A percentile compares a stretch with the other conserved stretches of the same genome.
Conservation (phyloP, 2,329 filamentous ascomycete genomes). For the Stagonosporopsis cucurbitacearum region DNA sequence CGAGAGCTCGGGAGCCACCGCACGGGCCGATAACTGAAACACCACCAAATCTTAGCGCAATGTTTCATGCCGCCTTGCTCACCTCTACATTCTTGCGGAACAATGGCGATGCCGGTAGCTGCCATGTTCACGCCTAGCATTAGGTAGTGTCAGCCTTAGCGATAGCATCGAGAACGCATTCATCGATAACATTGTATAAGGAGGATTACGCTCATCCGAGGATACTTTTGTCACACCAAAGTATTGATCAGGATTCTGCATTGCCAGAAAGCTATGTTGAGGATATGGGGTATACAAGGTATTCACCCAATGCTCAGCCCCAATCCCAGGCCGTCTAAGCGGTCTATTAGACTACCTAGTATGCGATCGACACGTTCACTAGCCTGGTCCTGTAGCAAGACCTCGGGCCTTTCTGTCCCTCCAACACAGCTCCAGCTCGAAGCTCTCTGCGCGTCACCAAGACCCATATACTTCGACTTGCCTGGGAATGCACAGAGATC, state of each 20-base stretch:
- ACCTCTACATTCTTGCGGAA: not conserved
- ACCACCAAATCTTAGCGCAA: slow-evolving; percentile 1
- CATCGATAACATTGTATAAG: too few relatives aligned
- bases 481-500: slow-evolving; percentile 32
- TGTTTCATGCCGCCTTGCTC: slow-evolving; percentile 10
- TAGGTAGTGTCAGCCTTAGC: not conserved
- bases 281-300: not conserved
- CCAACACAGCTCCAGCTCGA: slow-evolving; percentile 36
- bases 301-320: slow-evolving; percentile 27
- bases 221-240: not conserved
- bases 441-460: slow-evolving; percentile 23
- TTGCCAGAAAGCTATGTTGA: too few relatives aligned
- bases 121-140: not conserved
- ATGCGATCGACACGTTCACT: slow-evolving; percentile 23
- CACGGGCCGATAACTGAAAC: slow-evolving; percentile 21
- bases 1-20: slow-evolving; percentile 16
- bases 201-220: too few relatives aligned
- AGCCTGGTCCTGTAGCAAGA: slow-evolving; percentile 4
- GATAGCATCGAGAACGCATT: too few relatives aligned
- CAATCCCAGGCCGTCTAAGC: slow-evolving; percentile 27
- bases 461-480: slow-evolving; percentile 24
- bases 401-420: slow-evolving; percentile 23
- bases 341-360: slow-evolving; percentile 26
- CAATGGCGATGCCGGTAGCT: not conserved
- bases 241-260: not conserved